phyloP scores from a whole-genome alignment of 2,329 filamentous ascomycete genomes.

The Arthrobotrys entomopaga region DNA sequence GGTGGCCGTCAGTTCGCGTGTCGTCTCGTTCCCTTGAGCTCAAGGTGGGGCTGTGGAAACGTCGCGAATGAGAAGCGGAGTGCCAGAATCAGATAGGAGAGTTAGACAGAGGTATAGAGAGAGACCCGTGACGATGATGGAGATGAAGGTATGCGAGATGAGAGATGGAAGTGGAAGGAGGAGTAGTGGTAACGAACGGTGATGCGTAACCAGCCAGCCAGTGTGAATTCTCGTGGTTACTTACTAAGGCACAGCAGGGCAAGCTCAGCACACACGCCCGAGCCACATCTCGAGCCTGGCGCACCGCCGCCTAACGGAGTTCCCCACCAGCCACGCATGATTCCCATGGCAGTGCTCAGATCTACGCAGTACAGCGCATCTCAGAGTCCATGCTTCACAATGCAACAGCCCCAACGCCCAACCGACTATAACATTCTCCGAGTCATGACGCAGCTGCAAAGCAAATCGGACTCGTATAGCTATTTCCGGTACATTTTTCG shows the following conservation, averaged over 20 bases:
- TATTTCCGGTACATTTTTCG: too few species aligned
- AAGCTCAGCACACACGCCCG: slow-evolving; percentile 30
- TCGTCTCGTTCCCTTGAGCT: slow-evolving; percentile 33
- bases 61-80: slow-evolving; percentile 17
- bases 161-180: slow-evolving; percentile 11
- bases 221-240: slow-evolving; percentile 46
- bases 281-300: slow-evolving; percentile 33
- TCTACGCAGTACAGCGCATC: slow-evolving; percentile 27
- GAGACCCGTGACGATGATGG: slow-evolving; percentile 28
- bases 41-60: slow-evolving; percentile 48
- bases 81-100: not conserved
- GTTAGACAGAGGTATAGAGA: slow-evolving; percentile 17
- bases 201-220: slow-evolving; percentile 52
- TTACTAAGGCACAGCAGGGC: slow-evolving; percentile 22
- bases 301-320: not conserved
- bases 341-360: slow-evolving; percentile 18
- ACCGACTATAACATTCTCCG: too few species aligned
- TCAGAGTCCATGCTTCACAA: slow-evolving; percentile 14
- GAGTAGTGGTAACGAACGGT: slow-evolving; percentile 14
- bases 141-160: slow-evolving; percentile 35
- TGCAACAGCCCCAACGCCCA: slow-evolving; percentile 21
- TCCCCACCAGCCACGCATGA: slow-evolving; percentile 26
- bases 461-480: too few species aligned
- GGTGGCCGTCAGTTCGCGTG: slow-evolving; percentile 44
- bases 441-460: too few species aligned